Evolutionary conservation across 2,329 filamentous ascomycete species (phyloP), one percentile per base, ranked within the genome.

Genomic region (Harringtonia lauricola): DNA sequence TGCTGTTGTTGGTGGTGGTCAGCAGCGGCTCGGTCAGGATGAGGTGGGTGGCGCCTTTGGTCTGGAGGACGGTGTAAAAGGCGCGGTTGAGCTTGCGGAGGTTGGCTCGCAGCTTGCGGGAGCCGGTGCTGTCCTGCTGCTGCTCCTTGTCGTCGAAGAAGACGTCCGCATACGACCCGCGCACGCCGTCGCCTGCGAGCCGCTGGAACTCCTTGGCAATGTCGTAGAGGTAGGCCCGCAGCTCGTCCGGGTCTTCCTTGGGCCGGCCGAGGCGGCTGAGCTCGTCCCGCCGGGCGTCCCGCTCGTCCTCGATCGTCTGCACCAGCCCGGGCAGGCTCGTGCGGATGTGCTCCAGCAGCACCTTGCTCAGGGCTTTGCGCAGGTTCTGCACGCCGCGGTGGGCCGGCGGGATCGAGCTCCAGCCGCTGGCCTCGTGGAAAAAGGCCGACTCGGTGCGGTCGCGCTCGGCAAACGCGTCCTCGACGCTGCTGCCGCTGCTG

Each of bases 111-210:
- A 42, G 29, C 28, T 38, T 37, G 3, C 31, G 21, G 6, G 34
- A 29, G 17, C 19, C 39, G 12, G n/a, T 14, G 12, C 9, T 18
- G 7, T 13, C 28, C 17, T 38, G 38, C n/a, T 26, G 14, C 18
- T 44, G 9, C 10, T 56, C 44, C 0, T 60, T 54, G 18, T 58
- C 53, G 3, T 57, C 62, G 46, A 80, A 80, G 55, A 79, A 81
- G 0, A 51, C 15, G 46, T 71, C 56, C 2, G 59, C 64, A 46
- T 79, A 81, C 0, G 59, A 61, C 0, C 76, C 76, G n/a, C 72
- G 63, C 0, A 70, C 54, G 0, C 71, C 68, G 3, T 62, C 60
- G 41, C 62, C 65, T 7, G 71, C 49, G 4, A 77, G 57, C 2
- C 54, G 52, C 7, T 66, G 62, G 42, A 74, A 72, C 0, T 52